These are phyloP conservation scores for Backusella liffmaniae DNA, from an alignment of 192 early-diverging fungal species.

Conservation along the genomic window DNA sequence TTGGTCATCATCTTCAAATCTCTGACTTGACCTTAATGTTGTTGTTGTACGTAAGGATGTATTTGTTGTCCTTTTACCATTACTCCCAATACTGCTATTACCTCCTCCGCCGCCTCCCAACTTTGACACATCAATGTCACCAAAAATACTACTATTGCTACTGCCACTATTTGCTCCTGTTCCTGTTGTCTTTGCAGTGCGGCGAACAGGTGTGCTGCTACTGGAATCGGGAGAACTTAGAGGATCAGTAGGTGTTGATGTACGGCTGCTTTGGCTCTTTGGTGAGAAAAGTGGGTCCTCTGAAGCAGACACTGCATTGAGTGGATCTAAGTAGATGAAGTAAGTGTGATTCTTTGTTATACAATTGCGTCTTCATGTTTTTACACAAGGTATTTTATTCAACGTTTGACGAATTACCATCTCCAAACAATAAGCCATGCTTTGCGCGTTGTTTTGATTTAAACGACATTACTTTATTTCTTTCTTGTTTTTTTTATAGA, in stretches of 20 bases:
- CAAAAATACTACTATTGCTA: constrained; percentile 24
- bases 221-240: constrained; percentile 8
- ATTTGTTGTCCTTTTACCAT: neutral
- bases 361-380: neutral
- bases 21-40: neutral
- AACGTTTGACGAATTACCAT: constrained; percentile 16
- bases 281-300: constrained; percentile 18
- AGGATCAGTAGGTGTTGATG: neutral
- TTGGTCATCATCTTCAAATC: constrained; percentile 20
- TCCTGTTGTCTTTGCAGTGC: neutral
- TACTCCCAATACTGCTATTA: neutral
- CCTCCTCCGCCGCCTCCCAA: constrained; percentile 11
- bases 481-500: neutral
- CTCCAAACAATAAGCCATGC: constrained; percentile 26
- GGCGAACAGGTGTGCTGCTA: neutral
- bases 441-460: constrained; percentile 17
- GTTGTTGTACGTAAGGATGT: neutral
- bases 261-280: neutral
- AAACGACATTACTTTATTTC: neutral
- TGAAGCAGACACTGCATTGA: constrained; percentile 10
- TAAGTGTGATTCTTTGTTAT: neutral
- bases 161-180: neutral
- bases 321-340: constrained; percentile 8
- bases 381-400: neutral
- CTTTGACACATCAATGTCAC: constrained; percentile 33